These are phyloP conservation scores for Starmerella vaccinii DNA, from an alignment of 805 yeast species.

Conservation along the genomic window DNA sequence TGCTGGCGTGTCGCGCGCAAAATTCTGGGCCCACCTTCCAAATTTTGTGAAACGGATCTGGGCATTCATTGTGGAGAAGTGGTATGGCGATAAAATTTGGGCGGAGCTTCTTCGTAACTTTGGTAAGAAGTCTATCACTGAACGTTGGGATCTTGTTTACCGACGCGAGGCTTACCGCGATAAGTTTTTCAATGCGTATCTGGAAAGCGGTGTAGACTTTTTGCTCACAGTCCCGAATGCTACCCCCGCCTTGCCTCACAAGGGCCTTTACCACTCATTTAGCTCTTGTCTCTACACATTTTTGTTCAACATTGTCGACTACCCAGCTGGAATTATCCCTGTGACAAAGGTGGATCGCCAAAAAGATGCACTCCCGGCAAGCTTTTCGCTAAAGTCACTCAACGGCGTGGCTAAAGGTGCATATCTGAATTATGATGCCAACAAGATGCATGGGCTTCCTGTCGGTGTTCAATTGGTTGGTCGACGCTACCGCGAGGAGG, in stretches of 20 bases:
- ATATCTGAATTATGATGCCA: constrained; percentile 41
- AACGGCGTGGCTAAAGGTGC: constrained; percentile 39
- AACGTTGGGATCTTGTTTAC: constrained; percentile 32
- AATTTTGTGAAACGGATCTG: constrained; percentile 30
- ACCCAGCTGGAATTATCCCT: constrained; percentile 48
- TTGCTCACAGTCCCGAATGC: constrained; percentile 36
- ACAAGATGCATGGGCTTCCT: constrained; percentile 40
- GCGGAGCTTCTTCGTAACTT: constrained; percentile 33
- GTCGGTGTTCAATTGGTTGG: constrained; percentile 58
- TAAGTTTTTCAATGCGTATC: constrained; percentile 28
- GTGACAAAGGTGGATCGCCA: constrained; percentile 43
- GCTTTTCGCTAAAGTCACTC: constrained; percentile 26
- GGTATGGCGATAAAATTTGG: constrained; percentile 31
- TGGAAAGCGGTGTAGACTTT: constrained; percentile 32
- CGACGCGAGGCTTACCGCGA: constrained; percentile 33
- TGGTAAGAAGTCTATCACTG: constrained; percentile 30
- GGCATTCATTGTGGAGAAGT: constrained; percentile 31
- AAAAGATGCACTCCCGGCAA: constrained; percentile 29
- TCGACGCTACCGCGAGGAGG: constrained; percentile 47
- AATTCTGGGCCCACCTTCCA: constrained; percentile 31
- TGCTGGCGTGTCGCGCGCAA: constrained; percentile 31
- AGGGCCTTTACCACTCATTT: constrained; percentile 32
- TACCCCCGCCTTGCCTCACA: constrained; percentile 37
- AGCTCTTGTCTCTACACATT: constrained; percentile 45
- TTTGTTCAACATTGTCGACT: constrained; percentile 45